phyloP scores from a whole-genome alignment of 371 early-diverging fungal genomes.

The Mortierella sp. region DNA sequence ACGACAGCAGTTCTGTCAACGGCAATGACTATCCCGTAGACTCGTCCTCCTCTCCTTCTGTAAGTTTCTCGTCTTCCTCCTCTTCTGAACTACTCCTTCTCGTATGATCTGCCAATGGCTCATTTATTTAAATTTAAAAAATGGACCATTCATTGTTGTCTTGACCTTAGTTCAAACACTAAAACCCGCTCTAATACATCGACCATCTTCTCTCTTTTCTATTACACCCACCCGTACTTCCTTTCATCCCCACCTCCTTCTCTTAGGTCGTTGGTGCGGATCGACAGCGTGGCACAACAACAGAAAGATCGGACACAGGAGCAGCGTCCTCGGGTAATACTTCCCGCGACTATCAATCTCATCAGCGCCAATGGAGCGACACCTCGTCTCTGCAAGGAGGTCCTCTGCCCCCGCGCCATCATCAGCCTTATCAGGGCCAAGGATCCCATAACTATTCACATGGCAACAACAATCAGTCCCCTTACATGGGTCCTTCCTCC shows the following conservation, averaged over 20 bases:
- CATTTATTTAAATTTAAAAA: not conserved
- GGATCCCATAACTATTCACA: constrained; percentile 27
- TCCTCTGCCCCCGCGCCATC: constrained; percentile 15
- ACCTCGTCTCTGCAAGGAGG: constrained; percentile 49
- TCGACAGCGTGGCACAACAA: constrained; percentile 13
- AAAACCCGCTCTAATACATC: constrained; percentile 4
- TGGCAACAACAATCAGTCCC: constrained; percentile 33
- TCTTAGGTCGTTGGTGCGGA: constrained; percentile 11
- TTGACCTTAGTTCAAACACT: not conserved
- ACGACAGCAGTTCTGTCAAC: constrained; percentile 6
- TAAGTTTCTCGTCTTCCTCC: not conserved
- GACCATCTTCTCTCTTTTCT: not conserved
- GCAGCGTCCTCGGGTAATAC: constrained; percentile 1
- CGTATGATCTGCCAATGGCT: constrained; percentile 1
- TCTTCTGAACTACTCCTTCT: not conserved
- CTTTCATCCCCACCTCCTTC: no score
- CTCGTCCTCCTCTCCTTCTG: constrained; percentile 9
- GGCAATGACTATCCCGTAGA: constrained; percentile 9
- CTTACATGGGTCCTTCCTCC: constrained; percentile 48
- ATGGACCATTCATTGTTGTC: constrained; percentile 4
- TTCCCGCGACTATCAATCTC: constrained; percentile 28
- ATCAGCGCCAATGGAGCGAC: constrained; percentile 55
- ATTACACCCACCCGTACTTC: not conserved
- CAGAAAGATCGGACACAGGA: constrained; percentile 3
- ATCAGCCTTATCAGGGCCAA: constrained; percentile 25